Evolutionary conservation across 1,284 basidiomycete genomes (phyloP), one percentile per base, ranked within the genome.

Genomic region (Stereum hirsutum): DNA sequence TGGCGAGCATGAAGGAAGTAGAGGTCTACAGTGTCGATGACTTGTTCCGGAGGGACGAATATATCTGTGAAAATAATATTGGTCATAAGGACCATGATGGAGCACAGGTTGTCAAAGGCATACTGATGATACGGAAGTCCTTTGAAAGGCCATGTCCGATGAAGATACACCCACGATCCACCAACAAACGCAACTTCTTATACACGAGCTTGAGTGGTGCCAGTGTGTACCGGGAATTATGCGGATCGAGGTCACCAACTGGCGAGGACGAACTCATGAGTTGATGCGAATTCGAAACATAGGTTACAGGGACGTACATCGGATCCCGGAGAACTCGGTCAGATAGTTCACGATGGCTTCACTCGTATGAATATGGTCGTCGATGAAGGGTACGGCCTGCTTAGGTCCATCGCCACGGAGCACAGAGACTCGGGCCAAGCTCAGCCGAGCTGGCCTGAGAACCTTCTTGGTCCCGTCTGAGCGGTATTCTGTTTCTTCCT

Each of bases 111-210:
- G 17, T 14, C 21, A 27, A 5, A 12, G 26, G 26, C 89, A 57
- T 53, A 94, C 92, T 99, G 66, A 99, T 98, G 46, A 96, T 99
- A 10, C 96, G 77, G 65, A 99, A 98, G 62, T 99, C 96, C 60
- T 98, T 98, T n/a, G 90, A 88, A n/a, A 99, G 74, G 1, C 96
- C 96, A 55, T 99, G 95, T 0, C 96, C 96, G 44, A 99, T 89
- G 57, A 99, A 99, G 49, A 94, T 86, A 57, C 96, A 99, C 5
- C 94, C 94, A 17, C 85, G 73, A 57, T 99, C 95, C 7, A 99
- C 93, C 2, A 99, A 71, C 28, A 96, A 62, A 2, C 95, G 78
- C n/a, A 99, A 69, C 60, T 99, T 99, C 71, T 98, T 98, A 70
- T 99, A 99, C 2, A 94, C 96, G 2, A 92, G 74, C 59, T 99